These are phyloP conservation scores for Citrullus amarus DNA, from an alignment of 306 rosid genomes.

Conservation along the genomic window DNA sequence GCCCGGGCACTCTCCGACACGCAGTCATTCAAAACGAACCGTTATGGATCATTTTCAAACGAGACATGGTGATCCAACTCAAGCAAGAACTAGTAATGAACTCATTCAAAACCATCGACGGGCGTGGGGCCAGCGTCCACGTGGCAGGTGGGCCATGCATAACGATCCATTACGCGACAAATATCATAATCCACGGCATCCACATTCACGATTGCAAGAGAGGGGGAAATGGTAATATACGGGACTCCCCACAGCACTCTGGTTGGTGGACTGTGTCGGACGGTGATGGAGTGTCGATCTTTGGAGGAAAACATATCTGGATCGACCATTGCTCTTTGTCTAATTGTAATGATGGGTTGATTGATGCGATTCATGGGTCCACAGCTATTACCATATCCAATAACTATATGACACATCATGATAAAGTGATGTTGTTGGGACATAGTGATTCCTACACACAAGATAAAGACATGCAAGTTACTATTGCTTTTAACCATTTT, in stretches of 20 bases:
- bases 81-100: constrained; percentile 63
- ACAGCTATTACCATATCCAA: constrained; percentile 75
- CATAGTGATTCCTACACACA: constrained; percentile 65
- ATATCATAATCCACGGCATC: constrained; percentile 71
- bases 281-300: constrained; percentile 73
- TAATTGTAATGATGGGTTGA: constrained; percentile 71
- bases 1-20: constrained; percentile 59
- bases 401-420: constrained; percentile 85
- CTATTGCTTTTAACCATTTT: constrained; percentile 80
- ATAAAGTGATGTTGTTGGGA: constrained; percentile 86
- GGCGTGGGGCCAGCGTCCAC: constrained; percentile 86
- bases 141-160: constrained; percentile 68
- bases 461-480: constrained; percentile 69
- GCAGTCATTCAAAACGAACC: constrained; percentile 82
- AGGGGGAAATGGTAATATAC: constrained; percentile 39
- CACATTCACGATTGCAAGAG: constrained; percentile 74
- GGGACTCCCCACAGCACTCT: constrained; percentile 57
- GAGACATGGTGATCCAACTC: constrained; percentile 68
- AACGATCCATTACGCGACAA: constrained; percentile 52
- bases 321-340: constrained; percentile 74
- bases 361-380: constrained; percentile 82
- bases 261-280: constrained; percentile 74
- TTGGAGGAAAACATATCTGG: constrained; percentile 48
- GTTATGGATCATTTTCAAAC: constrained; percentile 66
- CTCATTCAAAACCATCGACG: constrained; percentile 82